Base-by-base conservation (phyloP, 352 stramenopile species). In the Globisporangium camurandrum region DNA sequence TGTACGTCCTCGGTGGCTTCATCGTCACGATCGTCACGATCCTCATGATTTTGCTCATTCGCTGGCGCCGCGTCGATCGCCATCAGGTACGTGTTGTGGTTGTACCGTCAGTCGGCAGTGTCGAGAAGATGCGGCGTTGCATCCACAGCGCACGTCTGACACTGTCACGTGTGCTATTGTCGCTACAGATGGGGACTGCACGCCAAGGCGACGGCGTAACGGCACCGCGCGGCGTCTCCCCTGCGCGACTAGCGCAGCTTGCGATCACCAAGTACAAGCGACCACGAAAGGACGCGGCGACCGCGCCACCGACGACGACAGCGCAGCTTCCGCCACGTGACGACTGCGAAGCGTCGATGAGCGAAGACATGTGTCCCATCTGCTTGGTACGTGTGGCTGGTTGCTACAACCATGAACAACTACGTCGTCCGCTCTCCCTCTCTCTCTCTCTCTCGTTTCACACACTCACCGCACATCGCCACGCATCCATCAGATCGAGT, bases 401-500 rank as follows among this genome's bases (percentile, higher is more conserved):
- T 16, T 26, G 2, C 24, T 27, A 9, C n/a, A 34, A 8, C 14
- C 40, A 22, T 4, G 16, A 20, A 47, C 9, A 22, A 11, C n/a
- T n/a, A n/a, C n/a, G n/a, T n/a, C n/a, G n/a, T 49, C 16, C 20
- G n/a, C 37, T 34, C 33, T 33, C 20, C 3, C 16, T 24, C 38
- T 5, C 20, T 14, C n/a, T n/a, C n/a, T n/a, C n/a, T n/a, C n/a
- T n/a, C n/a, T n/a, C n/a, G n/a, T n/a, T n/a, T n/a, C n/a, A n/a
- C n/a, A n/a, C n/a, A n/a, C n/a, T n/a, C n/a, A n/a, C n/a, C n/a
- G n/a, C n/a, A n/a, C n/a, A n/a, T n/a, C n/a, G n/a, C n/a, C n/a
- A n/a, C n/a, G n/a, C n/a, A n/a, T n/a, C n/a, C n/a, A n/a, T n/a
- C 48, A 88, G 76, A 79, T 88, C 26, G 76, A 86, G 26, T 88